Evolutionary conservation across 768 basidiomycete species (phyloP), one percentile per base, ranked within the genome.

Genomic region (Paxillus rubicundulus): DNA sequence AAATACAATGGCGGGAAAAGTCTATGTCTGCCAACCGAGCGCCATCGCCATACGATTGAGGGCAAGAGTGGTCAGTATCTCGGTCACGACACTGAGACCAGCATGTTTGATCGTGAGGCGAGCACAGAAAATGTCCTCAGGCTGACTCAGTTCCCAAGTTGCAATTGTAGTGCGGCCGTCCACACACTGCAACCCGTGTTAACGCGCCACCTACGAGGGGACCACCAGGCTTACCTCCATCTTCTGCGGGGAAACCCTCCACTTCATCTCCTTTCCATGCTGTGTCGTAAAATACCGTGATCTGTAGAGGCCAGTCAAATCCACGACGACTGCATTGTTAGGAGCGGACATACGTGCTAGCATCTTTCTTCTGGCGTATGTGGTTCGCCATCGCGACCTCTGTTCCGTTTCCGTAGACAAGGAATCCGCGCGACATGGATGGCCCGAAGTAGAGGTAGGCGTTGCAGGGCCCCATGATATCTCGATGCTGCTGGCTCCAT

Each of bases 391-490:
- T 90, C 6, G 77, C 69, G 37, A 77, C 64, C 27, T 76, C 76
- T 18, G 74, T 71, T 55, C 80, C 82, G 52, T 84, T 86, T 4
- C 89, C 88, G 51, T 89, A 89, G 39, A 80, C 77, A 47, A 89
- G 70, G 59, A 82, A 82, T 3, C 89, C 89, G 4, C 80, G 77
- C 3, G 74, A 59, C 49, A 74, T 77, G 38, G 74, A 73, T 5
- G 89, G 87, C 1, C 89, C 89, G 53, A 91, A 82, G 62, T 88
- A 90, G 55, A 89, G 79, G 64, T 78, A 88, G 5, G 89, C 82
- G 37, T 80, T 85, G 53, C 77, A 80, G n/a, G 89, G 89, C n/a
- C 89, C 89, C 82, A 89, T 85, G 56, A 89, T 82, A 43, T 73
- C 77, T 20, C 82, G 80, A 62, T 88, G 82, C 50, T 82, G 82